phyloP scores from a whole-genome alignment of 1,284 basidiomycete genomes.

The Pisolithus thermaeus region DNA sequence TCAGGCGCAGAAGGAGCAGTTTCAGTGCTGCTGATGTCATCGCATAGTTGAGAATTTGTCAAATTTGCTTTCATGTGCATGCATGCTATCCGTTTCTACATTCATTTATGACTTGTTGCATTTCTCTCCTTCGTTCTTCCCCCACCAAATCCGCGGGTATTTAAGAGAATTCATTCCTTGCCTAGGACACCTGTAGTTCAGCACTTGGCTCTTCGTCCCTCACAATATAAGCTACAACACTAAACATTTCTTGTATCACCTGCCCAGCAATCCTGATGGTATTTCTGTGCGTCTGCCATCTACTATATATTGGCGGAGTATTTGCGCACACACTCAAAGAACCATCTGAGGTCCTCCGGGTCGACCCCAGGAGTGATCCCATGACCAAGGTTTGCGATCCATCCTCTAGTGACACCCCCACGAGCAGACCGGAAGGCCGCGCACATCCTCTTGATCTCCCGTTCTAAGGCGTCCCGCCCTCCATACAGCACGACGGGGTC shows the following conservation, averaged over 20 bases:
- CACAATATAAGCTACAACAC: not conserved
- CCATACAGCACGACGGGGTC: slow-evolving; percentile 89
- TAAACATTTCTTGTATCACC: not conserved
- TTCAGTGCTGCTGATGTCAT: slow-evolving; percentile 79
- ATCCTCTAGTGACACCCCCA: slow-evolving; percentile 51
- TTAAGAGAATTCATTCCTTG: not conserved
- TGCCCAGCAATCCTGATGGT: no score
- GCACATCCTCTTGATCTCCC: slow-evolving; percentile 80
- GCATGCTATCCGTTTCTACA: slow-evolving; percentile 5
- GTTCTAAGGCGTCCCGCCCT: slow-evolving; percentile 82
- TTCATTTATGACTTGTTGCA: slow-evolving; percentile 3
- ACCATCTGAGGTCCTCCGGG: slow-evolving; percentile 85
- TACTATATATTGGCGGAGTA: slow-evolving; percentile 42
- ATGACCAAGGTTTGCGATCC: slow-evolving; percentile 97
- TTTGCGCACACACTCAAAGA: slow-evolving; percentile 87
- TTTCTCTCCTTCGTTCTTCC: not conserved
- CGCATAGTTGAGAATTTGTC: slow-evolving; percentile 35
- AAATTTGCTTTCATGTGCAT: slow-evolving; percentile 11
- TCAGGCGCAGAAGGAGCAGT: slow-evolving; percentile 71
- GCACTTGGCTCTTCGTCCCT: not conserved
- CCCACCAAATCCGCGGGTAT: not conserved
- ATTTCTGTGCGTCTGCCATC: not conserved
- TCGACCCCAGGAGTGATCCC: slow-evolving; percentile 97
- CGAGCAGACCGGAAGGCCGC: slow-evolving; percentile 63
- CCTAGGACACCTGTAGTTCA: not conserved